Evolutionary conservation across 1,284 basidiomycete species (phyloP), one percentile per base, ranked within the genome.

Genomic region (Caloboletus inedulis): DNA sequence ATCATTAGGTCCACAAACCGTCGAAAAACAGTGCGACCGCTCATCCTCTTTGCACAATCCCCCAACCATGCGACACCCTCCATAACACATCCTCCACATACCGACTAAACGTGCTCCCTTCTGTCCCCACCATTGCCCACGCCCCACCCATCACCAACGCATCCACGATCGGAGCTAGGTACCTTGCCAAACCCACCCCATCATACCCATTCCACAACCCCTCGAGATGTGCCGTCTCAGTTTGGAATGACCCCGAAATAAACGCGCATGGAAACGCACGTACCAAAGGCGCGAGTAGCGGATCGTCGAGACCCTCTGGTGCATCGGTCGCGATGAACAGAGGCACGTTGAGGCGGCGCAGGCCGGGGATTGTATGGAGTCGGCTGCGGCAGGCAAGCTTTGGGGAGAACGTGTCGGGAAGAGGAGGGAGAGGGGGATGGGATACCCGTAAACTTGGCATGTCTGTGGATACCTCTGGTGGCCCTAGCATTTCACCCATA

Each of bases 251-350:
- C 14, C 69, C 68, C 3, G 90, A 71, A 55, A 80, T 77, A 64
- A 84, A 85, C n/a, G 76, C 69, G 63, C 89, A 91, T 3, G 88
- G 87, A 64, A 91, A 91, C 3, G 80, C 77, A 27, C 59, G 68
- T 29, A 74, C 69, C 61, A 91, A 79, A 1, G 74, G 65, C 1
- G 60, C 62, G 12, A 90, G 72, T 8, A 75, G 57, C 0, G 77
- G 72, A 60, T 86, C 72, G 0, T 63, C 57, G 2, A 63, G 62
- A 1, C 82, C 79, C 39, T 75, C 71, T 14, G 69, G 59, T 10
- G 79, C 74, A 63, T 91, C 88, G 2, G 88, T 90, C 4, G 89
- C 81, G 52, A 91, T 75, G 69, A 81, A 91, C 21, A 91, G 62
- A 0, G 85, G 86, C 12, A 70, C 72, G 57, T 87, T 87, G 48